Base-by-base conservation (phyloP, 148 eudicot species). In the Heliosperma pusillum region DNA sequence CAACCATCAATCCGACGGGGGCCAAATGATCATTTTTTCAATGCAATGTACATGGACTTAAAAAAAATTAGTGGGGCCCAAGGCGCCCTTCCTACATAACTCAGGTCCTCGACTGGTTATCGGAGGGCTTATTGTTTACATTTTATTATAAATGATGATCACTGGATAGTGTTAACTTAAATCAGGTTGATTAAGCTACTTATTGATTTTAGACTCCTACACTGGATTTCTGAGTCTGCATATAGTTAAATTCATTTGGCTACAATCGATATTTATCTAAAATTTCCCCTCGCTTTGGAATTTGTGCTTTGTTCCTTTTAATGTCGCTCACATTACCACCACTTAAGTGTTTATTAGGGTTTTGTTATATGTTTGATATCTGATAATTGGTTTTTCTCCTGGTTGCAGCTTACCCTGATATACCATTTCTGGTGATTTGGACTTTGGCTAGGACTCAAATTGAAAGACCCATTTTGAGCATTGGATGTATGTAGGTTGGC, bases 401-500 rank as follows among this genome's bases (percentile, higher is more conserved):
- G 74, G 12, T 30, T 42, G 13, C 21, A 60, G 74, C 64, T 42
- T 47, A 4, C 3, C 56, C 27, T 29, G 56, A 2, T 57, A 56
- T 77, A 21, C 33, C 17, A 25, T 40, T 55, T 33, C 55, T 52
- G 53, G 66, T 63, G 70, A 15, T 3, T 7, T 26, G 36, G 15
- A 25, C 27, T 12, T n/a, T 27, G 59, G 42, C 19, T 15, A 47
- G 70, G 45, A 70, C 20, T 11, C 50, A n/a, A 3, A 42, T 58
- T 42, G 60, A 56, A 57, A 74, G 61, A 26, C 20, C 67, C 58
- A 50, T n/a, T 40, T 13, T 15, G 42, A 69, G 78, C 71, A 52
- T 70, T 64, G 56, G 66, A 63, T 33, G 29, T 7, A 40, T 63
- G 76, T 68, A 82, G 79, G 56, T 66, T 47, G 70, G 25, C 36